Percentiles rank a stretch among this genome's conserved stretches.
phyloP scores from a whole-genome alignment of 176 grass and related monocot genomes.

The Sorghum bicolor region DNA sequence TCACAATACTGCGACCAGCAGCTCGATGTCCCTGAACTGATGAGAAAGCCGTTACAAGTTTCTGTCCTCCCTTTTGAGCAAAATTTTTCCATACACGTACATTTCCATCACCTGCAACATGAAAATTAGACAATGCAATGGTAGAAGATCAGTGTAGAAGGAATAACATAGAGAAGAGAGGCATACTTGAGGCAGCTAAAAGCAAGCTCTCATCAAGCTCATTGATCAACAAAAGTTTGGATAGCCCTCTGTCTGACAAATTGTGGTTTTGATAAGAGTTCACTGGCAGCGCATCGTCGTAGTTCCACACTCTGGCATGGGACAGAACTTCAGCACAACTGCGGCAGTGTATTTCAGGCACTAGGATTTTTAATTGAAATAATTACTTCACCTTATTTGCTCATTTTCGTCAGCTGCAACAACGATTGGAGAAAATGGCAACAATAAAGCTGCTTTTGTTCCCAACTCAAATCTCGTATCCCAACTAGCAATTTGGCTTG shows the following conservation, averaged over 20 bases:
- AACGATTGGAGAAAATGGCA: constrained; percentile 86
- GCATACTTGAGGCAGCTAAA: constrained; percentile 85
- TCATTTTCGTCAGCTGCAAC: constrained; percentile 96
- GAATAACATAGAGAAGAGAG: constrained; percentile 1
- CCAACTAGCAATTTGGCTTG: constrained; percentile 94
- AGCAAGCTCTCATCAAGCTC: constrained; percentile 96
- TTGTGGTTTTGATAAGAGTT: constrained; percentile 89
- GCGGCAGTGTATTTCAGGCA: not conserved
- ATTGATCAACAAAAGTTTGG: constrained; percentile 92
- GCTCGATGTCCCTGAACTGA: constrained; percentile 64
- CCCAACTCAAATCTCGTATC: constrained; percentile 87
- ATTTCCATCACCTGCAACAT: constrained; percentile 89
- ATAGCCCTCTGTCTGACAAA: constrained; percentile 81
- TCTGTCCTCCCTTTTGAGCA: constrained; percentile 62
- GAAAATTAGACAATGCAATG: constrained; percentile 18
- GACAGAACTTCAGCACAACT: constrained; percentile 29
- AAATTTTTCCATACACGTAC: constrained; percentile 92
- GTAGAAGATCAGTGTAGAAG: constrained; percentile 2
- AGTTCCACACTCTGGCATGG: constrained; percentile 88
- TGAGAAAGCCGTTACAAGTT: constrained; percentile 96
- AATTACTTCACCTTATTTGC: constrained; percentile 57
- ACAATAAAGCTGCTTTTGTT: constrained; percentile 70
- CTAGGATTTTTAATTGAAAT: not conserved
- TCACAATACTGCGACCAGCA: constrained; percentile 54
- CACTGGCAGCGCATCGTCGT: constrained; percentile 62